A percentile compares a stretch with the other conserved stretches of the same genome.
These are phyloP conservation scores for Protea cynaroides DNA, from an alignment of 164 flowering plant species.

Conservation along the genomic window DNA sequence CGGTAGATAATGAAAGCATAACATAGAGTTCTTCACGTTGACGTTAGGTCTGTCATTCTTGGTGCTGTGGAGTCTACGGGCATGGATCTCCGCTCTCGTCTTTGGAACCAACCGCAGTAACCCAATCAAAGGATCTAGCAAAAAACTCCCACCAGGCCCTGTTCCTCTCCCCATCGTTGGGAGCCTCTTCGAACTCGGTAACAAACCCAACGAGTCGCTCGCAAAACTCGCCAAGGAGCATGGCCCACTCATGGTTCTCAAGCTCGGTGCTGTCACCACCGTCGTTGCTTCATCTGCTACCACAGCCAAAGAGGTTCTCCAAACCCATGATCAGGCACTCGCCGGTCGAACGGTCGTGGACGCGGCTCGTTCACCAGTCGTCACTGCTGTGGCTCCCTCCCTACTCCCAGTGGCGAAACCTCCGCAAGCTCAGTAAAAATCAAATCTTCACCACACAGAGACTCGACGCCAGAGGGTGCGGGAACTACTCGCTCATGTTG, in stretches of 20 bases:
- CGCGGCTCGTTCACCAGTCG: background rate
- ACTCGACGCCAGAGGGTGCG: constrained; percentile 14
- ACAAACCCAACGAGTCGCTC: background rate
- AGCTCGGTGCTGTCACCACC: background rate
- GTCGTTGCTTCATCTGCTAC: background rate
- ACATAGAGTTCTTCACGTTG: too few relatives aligned
- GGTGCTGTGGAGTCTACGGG: too few relatives aligned
- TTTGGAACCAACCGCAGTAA: too few relatives aligned
- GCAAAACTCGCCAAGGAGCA: background rate
- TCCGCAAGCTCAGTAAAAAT: background rate
- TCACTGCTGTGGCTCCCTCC: background rate
- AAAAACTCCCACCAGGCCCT: background rate
- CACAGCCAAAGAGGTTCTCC: background rate
- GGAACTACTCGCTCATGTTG: constrained; percentile 20
- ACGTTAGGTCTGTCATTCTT: too few relatives aligned
- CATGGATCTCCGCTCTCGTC: too few relatives aligned
- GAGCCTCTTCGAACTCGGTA: background rate
- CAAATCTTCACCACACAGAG: background rate
- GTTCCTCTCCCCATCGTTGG: background rate
- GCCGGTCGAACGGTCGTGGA: background rate
- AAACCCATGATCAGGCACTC: background rate
- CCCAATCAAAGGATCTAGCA: too few relatives aligned
- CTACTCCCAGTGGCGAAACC: background rate
- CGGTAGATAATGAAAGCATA: too few relatives aligned
- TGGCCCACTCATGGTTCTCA: background rate